Evolutionary conservation across 148 eudicot species (phyloP).

Genomic region (Nyssa sinensis): DNA sequence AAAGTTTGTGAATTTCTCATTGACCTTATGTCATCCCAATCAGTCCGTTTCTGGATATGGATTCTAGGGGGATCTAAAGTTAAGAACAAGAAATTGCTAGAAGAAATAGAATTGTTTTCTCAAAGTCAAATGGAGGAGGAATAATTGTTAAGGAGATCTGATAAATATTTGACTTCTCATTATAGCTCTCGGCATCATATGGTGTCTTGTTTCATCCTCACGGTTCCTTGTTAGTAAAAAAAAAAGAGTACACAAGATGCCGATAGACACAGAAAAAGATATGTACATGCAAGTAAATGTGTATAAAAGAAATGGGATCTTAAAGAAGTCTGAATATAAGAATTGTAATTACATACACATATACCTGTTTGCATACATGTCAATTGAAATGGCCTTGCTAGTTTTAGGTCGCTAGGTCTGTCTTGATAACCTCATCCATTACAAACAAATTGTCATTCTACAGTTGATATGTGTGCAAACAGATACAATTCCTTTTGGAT

Average conservation of each 20-base stretch:
- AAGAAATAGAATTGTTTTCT: conserved; percentile 67
- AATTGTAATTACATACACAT: neutral
- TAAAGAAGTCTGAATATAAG: neutral
- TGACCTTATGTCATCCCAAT: conserved; percentile 40
- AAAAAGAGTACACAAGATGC: too few relatives aligned
- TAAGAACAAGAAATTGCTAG: conserved; percentile 34
- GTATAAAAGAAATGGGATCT: neutral
- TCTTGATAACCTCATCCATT: too few relatives aligned
- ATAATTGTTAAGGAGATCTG: conserved; percentile 10
- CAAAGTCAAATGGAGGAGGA: conserved; percentile 41
- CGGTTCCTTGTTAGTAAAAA: too few relatives aligned
- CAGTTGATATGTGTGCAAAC: too few relatives aligned
- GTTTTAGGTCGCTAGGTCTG: too few relatives aligned
- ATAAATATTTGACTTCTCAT: neutral
- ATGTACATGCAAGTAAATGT: neutral
- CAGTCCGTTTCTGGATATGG: conserved; percentile 26
- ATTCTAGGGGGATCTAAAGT: conserved; percentile 11
- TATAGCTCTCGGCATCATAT: neutral
- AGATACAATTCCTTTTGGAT: too few relatives aligned
- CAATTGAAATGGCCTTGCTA: neutral
- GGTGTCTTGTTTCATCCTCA: neutral
- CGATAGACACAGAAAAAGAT: too few relatives aligned
- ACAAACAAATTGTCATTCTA: too few relatives aligned
- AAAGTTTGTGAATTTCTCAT: conserved; percentile 53
- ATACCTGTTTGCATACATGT: neutral